phyloP scores from a whole-genome alignment of 2,329 filamentous ascomycete genomes.

The Aspergillus sp. region DNA sequence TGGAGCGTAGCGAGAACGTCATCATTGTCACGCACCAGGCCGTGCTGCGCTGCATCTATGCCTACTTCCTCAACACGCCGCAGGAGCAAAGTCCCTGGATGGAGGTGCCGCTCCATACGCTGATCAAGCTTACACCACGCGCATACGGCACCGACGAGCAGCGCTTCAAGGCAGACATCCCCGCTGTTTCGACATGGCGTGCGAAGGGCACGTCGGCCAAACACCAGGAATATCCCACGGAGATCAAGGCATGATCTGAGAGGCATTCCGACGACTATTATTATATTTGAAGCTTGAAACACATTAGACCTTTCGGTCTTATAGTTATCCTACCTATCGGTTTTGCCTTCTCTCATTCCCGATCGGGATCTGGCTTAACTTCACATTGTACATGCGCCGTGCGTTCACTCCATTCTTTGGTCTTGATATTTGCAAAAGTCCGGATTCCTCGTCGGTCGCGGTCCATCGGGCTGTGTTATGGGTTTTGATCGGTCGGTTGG shows the following conservation, averaged over 20 bases:
- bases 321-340: not conserved
- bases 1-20: constrained; percentile 94
- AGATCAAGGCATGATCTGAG: constrained; percentile 19
- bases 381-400: not conserved
- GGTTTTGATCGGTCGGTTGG: not conserved
- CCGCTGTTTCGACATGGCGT: constrained; percentile 93
- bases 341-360: not conserved
- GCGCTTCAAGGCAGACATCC: constrained; percentile 85
- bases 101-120: constrained; percentile 92
- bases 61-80: constrained; percentile 97
- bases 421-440: not conserved
- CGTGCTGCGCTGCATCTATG: constrained; percentile 94
- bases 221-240: constrained; percentile 60
- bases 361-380: not conserved
- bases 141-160: constrained; percentile 93
- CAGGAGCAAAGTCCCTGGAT: constrained; percentile 96
- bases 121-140: constrained; percentile 93
- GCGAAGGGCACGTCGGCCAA: constrained; percentile 91
- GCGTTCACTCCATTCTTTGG: not conserved
- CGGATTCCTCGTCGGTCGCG: not conserved
- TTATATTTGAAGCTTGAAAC: no score
- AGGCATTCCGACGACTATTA: not conserved
- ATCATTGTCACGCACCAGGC: constrained; percentile 98
- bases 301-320: not conserved
- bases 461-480: not conserved